Evolutionary conservation across 768 basidiomycete genomes (phyloP).

Genomic region (Trametes punicea): DNA sequence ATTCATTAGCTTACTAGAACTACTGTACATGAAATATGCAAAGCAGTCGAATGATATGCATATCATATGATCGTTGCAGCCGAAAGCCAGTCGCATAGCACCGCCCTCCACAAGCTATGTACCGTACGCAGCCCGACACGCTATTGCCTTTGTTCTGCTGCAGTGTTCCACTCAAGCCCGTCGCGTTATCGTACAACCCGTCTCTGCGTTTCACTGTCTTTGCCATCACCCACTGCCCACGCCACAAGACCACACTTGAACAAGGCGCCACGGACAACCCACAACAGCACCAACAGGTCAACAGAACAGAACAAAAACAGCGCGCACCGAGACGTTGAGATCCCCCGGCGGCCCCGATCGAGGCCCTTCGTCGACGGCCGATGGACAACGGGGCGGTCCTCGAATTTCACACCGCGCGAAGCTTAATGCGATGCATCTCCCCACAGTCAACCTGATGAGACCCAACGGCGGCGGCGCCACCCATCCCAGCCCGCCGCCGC

Average conservation of each 20-base stretch:
- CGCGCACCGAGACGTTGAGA: conserved; percentile 4
- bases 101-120: background rate
- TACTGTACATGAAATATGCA: background rate
- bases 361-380: conserved; percentile 3
- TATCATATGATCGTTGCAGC: background rate
- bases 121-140: background rate
- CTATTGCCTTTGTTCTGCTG: background rate
- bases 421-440: conserved; percentile 11
- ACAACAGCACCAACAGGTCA: background rate
- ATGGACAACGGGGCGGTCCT: conserved; percentile 1
- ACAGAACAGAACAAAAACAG: background rate
- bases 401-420: conserved; percentile 10
- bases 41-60: background rate
- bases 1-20: background rate
- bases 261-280: background rate
- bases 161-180: background rate
- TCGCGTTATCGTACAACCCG: background rate
- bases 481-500: background rate
- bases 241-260: background rate
- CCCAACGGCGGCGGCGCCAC: background rate
- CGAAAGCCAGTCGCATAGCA: background rate
- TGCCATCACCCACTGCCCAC: background rate
- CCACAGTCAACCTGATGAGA: conserved; percentile 5
- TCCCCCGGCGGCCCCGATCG: conserved; percentile 20
- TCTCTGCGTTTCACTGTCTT: conserved; percentile 1